Conservation (phyloP, 2,329 filamentous ascomycete genomes). For the Aureobasidium sp. region DNA sequence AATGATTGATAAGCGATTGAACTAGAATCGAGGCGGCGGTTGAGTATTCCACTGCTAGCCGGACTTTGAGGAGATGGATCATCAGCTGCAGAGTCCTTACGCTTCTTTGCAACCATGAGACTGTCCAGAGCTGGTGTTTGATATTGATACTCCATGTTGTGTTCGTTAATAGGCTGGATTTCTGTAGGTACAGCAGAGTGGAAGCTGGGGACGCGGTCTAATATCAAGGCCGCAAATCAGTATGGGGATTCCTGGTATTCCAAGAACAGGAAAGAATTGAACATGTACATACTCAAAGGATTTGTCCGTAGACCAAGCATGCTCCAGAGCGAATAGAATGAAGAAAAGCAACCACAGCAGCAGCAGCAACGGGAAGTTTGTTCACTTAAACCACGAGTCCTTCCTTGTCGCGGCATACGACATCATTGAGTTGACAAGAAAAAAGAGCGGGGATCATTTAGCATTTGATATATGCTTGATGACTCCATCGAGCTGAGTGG, state of each 20-base stretch:
- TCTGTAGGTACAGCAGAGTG: neutral
- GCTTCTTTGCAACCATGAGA: constrained; percentile 1
- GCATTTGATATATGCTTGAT: neutral
- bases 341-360: constrained; percentile 3
- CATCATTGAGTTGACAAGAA: neutral
- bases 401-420: constrained; percentile 5
- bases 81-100: neutral
- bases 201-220: constrained; percentile 1
- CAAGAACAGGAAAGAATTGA: neutral
- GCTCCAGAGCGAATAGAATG: neutral
- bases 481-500: neutral
- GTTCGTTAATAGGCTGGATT: neutral
- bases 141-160: neutral
- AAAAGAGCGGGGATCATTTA: neutral
- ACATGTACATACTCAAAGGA: neutral
- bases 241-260: neutral
- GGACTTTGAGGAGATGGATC: neutral
- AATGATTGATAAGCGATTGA: neutral
- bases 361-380: neutral
- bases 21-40: neutral
- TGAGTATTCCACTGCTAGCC: neutral
- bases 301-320: constrained; percentile 7
- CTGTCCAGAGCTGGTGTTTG: neutral
- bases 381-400: neutral
- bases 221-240: neutral